Evolutionary conservation across 345 rosid species (phyloP), one percentile per base, ranked within the genome.

Genomic region (Arabidopsis suecica): DNA sequence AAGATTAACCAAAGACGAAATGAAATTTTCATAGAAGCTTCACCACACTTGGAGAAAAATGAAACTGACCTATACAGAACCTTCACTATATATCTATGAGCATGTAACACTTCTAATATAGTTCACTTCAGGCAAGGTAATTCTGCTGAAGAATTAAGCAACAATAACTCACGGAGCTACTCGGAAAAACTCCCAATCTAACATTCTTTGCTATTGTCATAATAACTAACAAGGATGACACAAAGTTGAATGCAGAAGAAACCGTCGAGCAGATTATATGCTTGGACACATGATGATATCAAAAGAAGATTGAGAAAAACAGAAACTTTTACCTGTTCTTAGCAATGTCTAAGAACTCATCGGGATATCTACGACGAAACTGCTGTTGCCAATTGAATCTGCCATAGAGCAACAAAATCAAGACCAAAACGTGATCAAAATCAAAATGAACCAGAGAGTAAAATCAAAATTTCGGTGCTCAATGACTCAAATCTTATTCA

Each of bases 371-470:
- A 63, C 93, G 87, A 30, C 90, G 83, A 76, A 84, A 90, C 69
- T 95, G 98, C 74, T 92, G 98, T 65, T 73, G 65, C 99, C 98
- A 90, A 34, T 94, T 85, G 75, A 92, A 95, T 72, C 99, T 95
- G 74, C 79, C 73, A 30, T 30, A 25, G 32, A 69, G 40, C 13
- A 33, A 18, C 72, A 45, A 71, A 16, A 6, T 22, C 25, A 38
- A 50, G 18, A 11, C 53, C 61, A 22, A 28, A 68, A 34, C 12
- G 37, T 60, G 32, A 48, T 40, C 44, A 50, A 60, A 47, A 44
- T 41, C 7, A 42, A 33, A 33, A 30, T 59, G 20, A 60, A 36
- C 16, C 18, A 47, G 20, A 41, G 7, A 41, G 22, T 13, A 13
- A 61, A 6, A 44, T 33, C 9, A 48, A 37, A 23, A 49, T 2